These are phyloP conservation scores for Wickerhamomyces subpelliculosus DNA, from an alignment of 805 yeast species.

Conservation along the genomic window DNA sequence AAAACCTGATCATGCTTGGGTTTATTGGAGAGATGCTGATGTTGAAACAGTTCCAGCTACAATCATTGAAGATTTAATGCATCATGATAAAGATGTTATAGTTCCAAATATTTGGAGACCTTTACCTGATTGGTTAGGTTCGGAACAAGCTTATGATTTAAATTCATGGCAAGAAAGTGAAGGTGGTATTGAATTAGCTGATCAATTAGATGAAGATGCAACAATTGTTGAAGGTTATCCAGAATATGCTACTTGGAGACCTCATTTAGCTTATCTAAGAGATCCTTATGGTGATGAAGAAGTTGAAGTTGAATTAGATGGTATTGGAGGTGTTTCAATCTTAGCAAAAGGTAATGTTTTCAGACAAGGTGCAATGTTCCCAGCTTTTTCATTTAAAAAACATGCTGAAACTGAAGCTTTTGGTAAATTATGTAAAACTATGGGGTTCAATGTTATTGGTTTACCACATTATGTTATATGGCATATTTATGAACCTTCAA, in stretches of 20 bases:
- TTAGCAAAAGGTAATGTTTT: constrained; percentile 83
- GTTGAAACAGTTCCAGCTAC: constrained; percentile 88
- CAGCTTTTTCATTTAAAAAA: constrained; percentile 91
- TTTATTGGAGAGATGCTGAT: constrained; percentile 97
- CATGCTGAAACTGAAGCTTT: constrained; percentile 99
- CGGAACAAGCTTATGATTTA: constrained; percentile 78
- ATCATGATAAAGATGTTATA: constrained; percentile 82
- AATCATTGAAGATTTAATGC: constrained; percentile 86
- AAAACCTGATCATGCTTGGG: constrained; percentile 91
- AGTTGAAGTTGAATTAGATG: constrained; percentile 89
- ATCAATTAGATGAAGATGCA: constrained; percentile 79
- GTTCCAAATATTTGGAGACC: constrained; percentile 96
- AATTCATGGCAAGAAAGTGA: constrained; percentile 84
- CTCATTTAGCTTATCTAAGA: constrained; percentile 89
- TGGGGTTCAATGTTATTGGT: constrained; percentile 85
- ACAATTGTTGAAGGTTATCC: constrained; percentile 97
- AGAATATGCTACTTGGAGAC: constrained; percentile 97
- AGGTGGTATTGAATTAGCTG: constrained; percentile 75
- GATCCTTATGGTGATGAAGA: constrained; percentile 95
- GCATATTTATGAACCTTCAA: constrained; percentile 95
- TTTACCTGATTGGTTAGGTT: constrained; percentile 77
- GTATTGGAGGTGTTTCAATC: constrained; percentile 96
- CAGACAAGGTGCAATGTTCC: constrained; percentile 86
- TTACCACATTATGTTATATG: constrained; percentile 93
- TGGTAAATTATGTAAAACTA: constrained; percentile 78